A percentile compares a stretch with the other conserved stretches of the same genome.
phyloP scores from a whole-genome alignment of 2,329 filamentous ascomycete genomes.

The Fusarium abutilonis region DNA sequence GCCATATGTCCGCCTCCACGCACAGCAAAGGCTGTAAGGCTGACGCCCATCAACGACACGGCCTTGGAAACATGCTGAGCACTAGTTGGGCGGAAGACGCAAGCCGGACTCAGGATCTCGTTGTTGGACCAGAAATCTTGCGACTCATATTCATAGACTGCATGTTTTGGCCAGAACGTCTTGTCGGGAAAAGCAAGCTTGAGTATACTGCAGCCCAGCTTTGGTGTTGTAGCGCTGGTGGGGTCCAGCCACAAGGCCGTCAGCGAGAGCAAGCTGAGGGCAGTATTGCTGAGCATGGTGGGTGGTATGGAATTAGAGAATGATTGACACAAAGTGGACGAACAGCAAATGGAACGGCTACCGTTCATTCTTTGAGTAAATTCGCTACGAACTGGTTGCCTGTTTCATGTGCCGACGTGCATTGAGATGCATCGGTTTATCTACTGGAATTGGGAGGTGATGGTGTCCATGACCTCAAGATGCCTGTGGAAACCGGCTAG shows the following conservation, averaged over 20 bases:
- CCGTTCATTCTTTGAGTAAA: not conserved
- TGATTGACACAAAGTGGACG: too few species aligned
- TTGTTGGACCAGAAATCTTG: constrained; percentile 32
- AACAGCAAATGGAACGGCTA: not conserved
- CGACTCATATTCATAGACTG: constrained; percentile 21
- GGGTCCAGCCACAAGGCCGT: constrained; percentile 3
- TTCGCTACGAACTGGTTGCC: not conserved
- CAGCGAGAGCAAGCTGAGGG: constrained; percentile 5
- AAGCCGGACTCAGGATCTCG: constrained; percentile 17
- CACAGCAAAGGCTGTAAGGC: constrained; percentile 22
- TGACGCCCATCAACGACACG: not conserved
- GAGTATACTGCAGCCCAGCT: constrained; percentile 14
- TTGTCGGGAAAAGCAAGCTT: constrained; percentile 4
- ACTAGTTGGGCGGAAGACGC: constrained; percentile 22
- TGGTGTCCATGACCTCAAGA: not conserved
- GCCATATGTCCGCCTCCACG: constrained; percentile 40
- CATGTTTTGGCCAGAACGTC: constrained; percentile 3
- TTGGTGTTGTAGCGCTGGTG: not conserved
- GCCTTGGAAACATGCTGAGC: constrained; percentile 15
- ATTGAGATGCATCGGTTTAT: constrained; percentile 6
- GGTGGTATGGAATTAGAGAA: not conserved
- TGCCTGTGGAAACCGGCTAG: not conserved
- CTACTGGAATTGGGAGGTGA: constrained; percentile 6
- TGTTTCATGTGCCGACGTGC: not conserved
- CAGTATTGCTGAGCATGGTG: constrained; percentile 6